Conservation (phyloP, 139 green algal genomes). For the Chlamydomonas eustigma region DNA sequence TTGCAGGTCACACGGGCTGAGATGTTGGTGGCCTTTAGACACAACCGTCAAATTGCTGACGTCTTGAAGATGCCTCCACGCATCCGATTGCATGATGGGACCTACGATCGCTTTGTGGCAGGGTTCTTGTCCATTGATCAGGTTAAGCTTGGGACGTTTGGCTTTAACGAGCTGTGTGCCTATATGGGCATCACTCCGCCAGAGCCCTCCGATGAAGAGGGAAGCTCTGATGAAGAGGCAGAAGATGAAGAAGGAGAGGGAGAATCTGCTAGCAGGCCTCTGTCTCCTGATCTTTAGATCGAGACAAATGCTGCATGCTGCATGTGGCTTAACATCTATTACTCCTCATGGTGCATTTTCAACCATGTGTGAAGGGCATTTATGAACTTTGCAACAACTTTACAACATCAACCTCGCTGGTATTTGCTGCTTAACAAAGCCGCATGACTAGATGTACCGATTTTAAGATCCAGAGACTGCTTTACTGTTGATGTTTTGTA, state of each 20-base stretch:
- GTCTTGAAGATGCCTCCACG: conserved; percentile 32
- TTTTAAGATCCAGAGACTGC: too few relatives aligned
- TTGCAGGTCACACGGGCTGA: conserved; percentile 33
- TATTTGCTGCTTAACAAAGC: too few relatives aligned
- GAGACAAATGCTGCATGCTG: too few relatives aligned
- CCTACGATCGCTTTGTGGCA: conserved; percentile 22
- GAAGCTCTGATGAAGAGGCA: conserved; percentile 17
- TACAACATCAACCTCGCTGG: too few relatives aligned
- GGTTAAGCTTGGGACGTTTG: conserved; percentile 26
- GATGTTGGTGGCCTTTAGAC: conserved; percentile 44
- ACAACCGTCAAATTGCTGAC: conserved; percentile 43
- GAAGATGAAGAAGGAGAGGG: neutral
- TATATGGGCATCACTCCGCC: conserved; percentile 32
- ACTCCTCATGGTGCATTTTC: too few relatives aligned
- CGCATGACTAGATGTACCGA: too few relatives aligned
- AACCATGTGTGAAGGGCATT: too few relatives aligned
- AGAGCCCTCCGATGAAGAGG: conserved; percentile 15
- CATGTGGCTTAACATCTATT: too few relatives aligned
- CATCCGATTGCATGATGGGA: conserved; percentile 38
- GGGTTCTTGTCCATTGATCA: conserved; percentile 27
- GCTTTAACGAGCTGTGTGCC: conserved; percentile 33
- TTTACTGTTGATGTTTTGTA: too few relatives aligned
- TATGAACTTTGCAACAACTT: too few relatives aligned
- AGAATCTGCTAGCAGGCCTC: too few relatives aligned
- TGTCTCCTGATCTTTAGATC: too few relatives aligned